Percentiles rank a stretch among this genome's conserved stretches.
Conservation (phyloP, 2,329 filamentous ascomycete species). For the Colletotrichum tamarilloi region DNA sequence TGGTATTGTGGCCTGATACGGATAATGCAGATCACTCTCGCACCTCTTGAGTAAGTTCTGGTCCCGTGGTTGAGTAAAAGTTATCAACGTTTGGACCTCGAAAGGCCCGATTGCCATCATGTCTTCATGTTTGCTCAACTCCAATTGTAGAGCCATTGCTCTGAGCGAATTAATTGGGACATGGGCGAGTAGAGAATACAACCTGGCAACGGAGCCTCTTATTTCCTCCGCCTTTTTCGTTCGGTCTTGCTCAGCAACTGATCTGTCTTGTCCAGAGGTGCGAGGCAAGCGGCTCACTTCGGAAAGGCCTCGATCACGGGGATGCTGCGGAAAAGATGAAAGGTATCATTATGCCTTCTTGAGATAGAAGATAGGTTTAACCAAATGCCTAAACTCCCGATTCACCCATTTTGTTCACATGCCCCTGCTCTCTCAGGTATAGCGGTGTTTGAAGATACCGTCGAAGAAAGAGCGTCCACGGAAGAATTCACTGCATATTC, state of each 20-base stretch:
- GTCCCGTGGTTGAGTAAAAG: neutral
- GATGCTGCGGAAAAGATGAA: too few relatives aligned
- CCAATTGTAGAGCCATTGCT: neutral
- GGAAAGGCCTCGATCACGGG: too few relatives aligned
- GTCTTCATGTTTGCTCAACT: neutral
- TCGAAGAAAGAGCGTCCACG: neutral
- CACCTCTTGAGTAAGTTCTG: neutral
- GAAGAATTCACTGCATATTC: neutral
- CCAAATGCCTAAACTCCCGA: neutral
- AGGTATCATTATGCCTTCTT: too few relatives aligned
- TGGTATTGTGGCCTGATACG: neutral
- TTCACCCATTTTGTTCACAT: neutral
- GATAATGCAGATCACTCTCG: neutral
- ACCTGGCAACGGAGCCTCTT: neutral
- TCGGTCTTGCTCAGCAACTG: neutral
- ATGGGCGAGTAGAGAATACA: neutral
- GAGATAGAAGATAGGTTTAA: neutral
- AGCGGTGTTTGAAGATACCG: neutral
- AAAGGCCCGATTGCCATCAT: neutral
- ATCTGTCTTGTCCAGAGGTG: neutral
- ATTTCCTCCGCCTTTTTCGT: neutral
- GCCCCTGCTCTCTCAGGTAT: neutral
- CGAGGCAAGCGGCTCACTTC: neutral
- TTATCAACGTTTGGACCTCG: neutral
- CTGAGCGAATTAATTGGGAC: neutral